Percentiles rank a stretch among this genome's conserved stretches.
Conservation (phyloP, 1,139 yeast genomes). For the Diutina scorzettiae region DNA sequence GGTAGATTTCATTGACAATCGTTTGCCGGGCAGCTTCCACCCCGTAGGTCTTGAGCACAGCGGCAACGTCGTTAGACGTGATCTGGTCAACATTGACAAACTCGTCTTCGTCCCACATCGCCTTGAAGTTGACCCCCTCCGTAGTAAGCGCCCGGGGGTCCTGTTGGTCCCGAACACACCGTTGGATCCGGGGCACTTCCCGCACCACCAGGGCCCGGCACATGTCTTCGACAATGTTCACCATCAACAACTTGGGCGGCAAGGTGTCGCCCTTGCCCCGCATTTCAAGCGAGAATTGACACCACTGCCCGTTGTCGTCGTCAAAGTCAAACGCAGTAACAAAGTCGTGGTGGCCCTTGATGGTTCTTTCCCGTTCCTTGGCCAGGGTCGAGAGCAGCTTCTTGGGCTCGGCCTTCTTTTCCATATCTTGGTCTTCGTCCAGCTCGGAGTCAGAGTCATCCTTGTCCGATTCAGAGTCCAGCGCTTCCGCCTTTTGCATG, state of each 20-base stretch:
- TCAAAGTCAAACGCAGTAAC: slow-evolving; percentile 81
- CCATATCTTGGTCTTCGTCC: slow-evolving; percentile 6
- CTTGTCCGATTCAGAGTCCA: slow-evolving; percentile 21
- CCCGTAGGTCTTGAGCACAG: slow-evolving; percentile 87
- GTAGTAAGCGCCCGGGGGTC: slow-evolving; percentile 70
- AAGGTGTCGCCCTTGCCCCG: slow-evolving; percentile 62
- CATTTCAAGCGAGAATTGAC: slow-evolving; percentile 76
- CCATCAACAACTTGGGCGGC: slow-evolving; percentile 75
- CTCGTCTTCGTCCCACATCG: slow-evolving; percentile 97
- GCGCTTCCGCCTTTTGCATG: slow-evolving; percentile 50
- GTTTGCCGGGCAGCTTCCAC: slow-evolving; percentile 99
- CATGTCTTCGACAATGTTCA: slow-evolving; percentile 85
- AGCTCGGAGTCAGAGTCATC: slow-evolving; percentile 7
- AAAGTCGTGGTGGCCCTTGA: slow-evolving; percentile 58
- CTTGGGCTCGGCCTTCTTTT: slow-evolving; percentile 5
- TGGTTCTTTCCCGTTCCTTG: slow-evolving; percentile 75
- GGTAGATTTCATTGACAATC: slow-evolving; percentile 89
- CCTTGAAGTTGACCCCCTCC: slow-evolving; percentile 94
- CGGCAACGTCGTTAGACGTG: slow-evolving; percentile 84
- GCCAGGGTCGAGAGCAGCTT: slow-evolving; percentile 43
- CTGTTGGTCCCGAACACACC: slow-evolving; percentile 80
- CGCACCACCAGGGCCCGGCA: slow-evolving; percentile 88
- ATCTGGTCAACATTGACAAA: slow-evolving; percentile 82
- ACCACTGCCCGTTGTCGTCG: slow-evolving; percentile 83
- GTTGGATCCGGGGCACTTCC: slow-evolving; percentile 82